Evolutionary conservation across 2,329 filamentous ascomycete genomes (phyloP), one percentile per base, ranked within the genome.

Genomic region (Stagonosporopsis cucurbitacearum): DNA sequence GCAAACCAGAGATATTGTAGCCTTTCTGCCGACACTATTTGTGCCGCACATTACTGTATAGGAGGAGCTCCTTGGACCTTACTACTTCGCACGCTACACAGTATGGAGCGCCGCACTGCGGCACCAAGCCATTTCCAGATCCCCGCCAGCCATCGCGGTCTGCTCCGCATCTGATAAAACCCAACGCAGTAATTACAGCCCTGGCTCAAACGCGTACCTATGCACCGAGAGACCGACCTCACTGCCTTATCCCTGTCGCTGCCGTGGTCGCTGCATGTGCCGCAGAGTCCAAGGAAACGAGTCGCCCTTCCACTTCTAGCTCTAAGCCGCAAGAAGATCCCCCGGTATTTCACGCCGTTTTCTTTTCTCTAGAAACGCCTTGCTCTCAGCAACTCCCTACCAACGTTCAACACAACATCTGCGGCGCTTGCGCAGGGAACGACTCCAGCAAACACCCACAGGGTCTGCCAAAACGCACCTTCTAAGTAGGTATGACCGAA

Each of bases 161-260:
- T 51, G 37, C 43, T 51, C 54, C 54, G 54, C 49, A 57, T 57
- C 54, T 52, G 54, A 57, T 52, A 52, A n/a, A n/a, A 45, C 30
- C 20, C 39, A 19, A 25, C 40, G 22, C 47, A 35, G 46, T 42
- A n/a, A 26, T 7, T 26, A 26, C 25, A 20, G 25, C 19, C 19
- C 28, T 22, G 30, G 40, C 36, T 19, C 13, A 15, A 15, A 15
- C n/a, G 30, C 30, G n/a, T 32, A 17, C 22, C 19, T 13, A 4
- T 28, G n/a, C 23, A 43, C 48, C 40, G 48, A 44, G 22, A 39
- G n/a, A 28, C 22, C 30, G 30, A 37, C n/a, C 22, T 41, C 17
- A 15, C 22, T 32, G 6, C 22, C 22, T 30, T 4, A 15, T 9
- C 32, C 33, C 26, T 37, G 19, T 17, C 33, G 13, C 40, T 39